A percentile compares a stretch with the other conserved stretches of the same genome.
Evolutionary conservation across 805 yeast species (phyloP).

Genomic region (Lachancea nothofagi): DNA sequence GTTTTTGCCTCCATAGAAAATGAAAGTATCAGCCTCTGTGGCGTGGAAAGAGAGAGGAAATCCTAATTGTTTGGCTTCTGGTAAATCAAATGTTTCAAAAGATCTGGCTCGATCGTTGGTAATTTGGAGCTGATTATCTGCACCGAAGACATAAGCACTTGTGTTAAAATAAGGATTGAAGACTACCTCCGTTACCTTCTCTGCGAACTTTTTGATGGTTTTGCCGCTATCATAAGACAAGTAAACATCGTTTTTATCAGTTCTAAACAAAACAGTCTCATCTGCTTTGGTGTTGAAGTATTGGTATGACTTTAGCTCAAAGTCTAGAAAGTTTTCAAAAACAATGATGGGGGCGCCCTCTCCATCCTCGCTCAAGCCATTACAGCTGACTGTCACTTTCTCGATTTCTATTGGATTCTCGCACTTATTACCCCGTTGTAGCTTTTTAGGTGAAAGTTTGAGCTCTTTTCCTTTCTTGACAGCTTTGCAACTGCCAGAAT

Average conservation of each 20-base stretch:
- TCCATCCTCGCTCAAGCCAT: slow-evolving; percentile 16
- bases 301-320: slow-evolving; percentile 49
- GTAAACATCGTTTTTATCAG: slow-evolving; percentile 46
- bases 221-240: slow-evolving; percentile 71
- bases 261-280: slow-evolving; percentile 61
- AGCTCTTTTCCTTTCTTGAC: slow-evolving; percentile 10
- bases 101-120: slow-evolving; percentile 65
- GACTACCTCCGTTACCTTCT: slow-evolving; percentile 47
- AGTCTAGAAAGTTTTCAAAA: slow-evolving; percentile 42
- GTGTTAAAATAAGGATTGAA: slow-evolving; percentile 46
- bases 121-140: slow-evolving; percentile 43
- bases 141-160: slow-evolving; percentile 39
- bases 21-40: slow-evolving; percentile 47
- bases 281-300: slow-evolving; percentile 42
- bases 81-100: slow-evolving; percentile 45
- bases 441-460: slow-evolving; percentile 17
- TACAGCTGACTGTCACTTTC: slow-evolving; percentile 29
- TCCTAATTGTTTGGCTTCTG: slow-evolving; percentile 41
- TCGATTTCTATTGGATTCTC: slow-evolving; percentile 21
- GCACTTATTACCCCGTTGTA: slow-evolving; percentile 20
- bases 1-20: slow-evolving; percentile 60
- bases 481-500: slow-evolving; percentile 19
- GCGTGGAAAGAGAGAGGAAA: slow-evolving; percentile 59
- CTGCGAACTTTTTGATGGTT: slow-evolving; percentile 40
- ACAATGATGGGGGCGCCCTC: slow-evolving; percentile 34